A percentile compares a stretch with the other conserved stretches of the same genome.
These are phyloP conservation scores for Liquidambar formosana DNA, from an alignment of 164 flowering plant genomes.

Conservation along the genomic window DNA sequence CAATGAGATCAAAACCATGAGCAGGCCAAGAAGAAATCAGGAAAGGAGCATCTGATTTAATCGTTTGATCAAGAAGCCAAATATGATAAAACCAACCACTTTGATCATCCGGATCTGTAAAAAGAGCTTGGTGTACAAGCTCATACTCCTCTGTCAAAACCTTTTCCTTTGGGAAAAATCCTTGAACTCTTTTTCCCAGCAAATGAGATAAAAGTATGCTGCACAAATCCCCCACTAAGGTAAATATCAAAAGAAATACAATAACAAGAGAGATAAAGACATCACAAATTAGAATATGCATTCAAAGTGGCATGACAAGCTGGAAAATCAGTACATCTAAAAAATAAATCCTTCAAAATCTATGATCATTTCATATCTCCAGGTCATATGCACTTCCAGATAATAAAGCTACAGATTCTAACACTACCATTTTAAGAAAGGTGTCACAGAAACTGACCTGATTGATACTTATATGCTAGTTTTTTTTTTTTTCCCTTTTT, in stretches of 20 bases:
- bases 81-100: constrained; percentile 98
- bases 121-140: constrained; percentile 78
- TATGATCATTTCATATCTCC: too few species aligned
- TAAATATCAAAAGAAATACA: background rate
- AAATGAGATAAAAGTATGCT: constrained; percentile 68
- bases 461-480: too few species aligned
- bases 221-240: constrained; percentile 29
- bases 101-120: constrained; percentile 93
- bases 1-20: constrained; percentile 46
- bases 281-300: background rate
- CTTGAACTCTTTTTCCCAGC: constrained; percentile 48
- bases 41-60: constrained; percentile 48
- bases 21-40: constrained; percentile 78
- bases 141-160: constrained; percentile 75
- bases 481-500: too few species aligned
- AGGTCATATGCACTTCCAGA: too few species aligned
- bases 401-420: too few species aligned
- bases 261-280: background rate
- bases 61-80: constrained; percentile 85
- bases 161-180: constrained; percentile 51
- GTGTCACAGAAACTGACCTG: too few species aligned
- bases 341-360: too few species aligned
- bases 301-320: too few species aligned
- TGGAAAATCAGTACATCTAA: too few species aligned
- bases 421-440: too few species aligned